Evolutionary conservation across 1,284 basidiomycete genomes (phyloP).

Genomic region (Cutaneotrichosporon arboriforme): DNA sequence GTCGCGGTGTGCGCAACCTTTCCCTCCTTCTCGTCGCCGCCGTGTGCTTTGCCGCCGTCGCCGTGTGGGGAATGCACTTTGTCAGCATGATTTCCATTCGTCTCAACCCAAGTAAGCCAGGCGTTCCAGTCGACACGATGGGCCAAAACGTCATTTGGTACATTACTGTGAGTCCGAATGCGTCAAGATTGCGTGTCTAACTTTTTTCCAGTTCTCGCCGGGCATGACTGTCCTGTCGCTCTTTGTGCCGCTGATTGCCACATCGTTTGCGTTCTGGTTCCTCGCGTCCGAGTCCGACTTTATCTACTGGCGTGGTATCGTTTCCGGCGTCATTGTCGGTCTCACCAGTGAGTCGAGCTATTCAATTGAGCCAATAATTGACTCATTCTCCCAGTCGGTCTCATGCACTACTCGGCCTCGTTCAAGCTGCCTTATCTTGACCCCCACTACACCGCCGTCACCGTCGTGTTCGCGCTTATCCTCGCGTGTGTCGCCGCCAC

Average conservation of each 20-base stretch:
- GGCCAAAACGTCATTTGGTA: slow-evolving; percentile 40
- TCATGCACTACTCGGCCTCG: slow-evolving; percentile 52
- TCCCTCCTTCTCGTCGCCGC: slow-evolving; percentile 56
- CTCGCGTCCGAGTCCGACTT: slow-evolving; percentile 49
- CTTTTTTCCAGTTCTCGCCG: slow-evolving; percentile 39
- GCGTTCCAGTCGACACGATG: not conserved
- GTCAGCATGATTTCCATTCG: slow-evolving; percentile 50
- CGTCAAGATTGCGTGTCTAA: not conserved
- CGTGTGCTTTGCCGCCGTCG: slow-evolving; percentile 80
- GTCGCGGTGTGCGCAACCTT: slow-evolving; percentile 48
- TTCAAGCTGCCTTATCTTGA: slow-evolving; percentile 46
- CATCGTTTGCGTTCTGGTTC: slow-evolving; percentile 51
- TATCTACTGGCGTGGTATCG: slow-evolving; percentile 43
- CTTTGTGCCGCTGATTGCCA: slow-evolving; percentile 50
- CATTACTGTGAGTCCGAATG: slow-evolving; percentile 34
- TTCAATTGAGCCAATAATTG: slow-evolving; percentile 10
- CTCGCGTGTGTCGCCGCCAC: slow-evolving; percentile 51
- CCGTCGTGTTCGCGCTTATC: slow-evolving; percentile 50
- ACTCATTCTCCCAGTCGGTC: slow-evolving; percentile 31
- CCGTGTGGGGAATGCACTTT: slow-evolving; percentile 55
- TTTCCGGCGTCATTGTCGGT: slow-evolving; percentile 67
- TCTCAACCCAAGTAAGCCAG: slow-evolving; percentile 21
- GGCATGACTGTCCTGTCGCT: slow-evolving; percentile 52
- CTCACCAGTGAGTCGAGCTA: slow-evolving; percentile 60
- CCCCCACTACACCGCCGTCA: slow-evolving; percentile 40